Percentiles rank a stretch among this genome's conserved stretches.
phyloP scores from a whole-genome alignment of 352 stramenopile genomes.

The Globisporangium yorkense region DNA sequence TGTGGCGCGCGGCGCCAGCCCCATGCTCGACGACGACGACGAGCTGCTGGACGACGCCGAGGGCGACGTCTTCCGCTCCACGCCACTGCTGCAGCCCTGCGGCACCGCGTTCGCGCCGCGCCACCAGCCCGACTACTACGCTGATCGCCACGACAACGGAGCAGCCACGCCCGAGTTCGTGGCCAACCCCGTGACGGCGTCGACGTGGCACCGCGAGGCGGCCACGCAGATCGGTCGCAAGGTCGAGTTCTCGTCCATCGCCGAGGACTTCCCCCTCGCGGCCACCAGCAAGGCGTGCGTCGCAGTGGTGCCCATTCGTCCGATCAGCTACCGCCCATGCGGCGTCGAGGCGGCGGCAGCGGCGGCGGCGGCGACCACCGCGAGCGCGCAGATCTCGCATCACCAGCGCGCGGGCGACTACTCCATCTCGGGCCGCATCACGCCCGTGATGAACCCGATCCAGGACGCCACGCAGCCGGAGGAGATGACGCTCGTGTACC shows the following conservation, averaged over 20 bases:
- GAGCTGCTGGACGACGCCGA: constrained; percentile 40
- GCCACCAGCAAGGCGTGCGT: constrained; percentile 29
- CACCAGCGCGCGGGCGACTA: not conserved
- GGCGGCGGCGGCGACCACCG: not conserved
- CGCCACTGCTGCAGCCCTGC: constrained; percentile 17
- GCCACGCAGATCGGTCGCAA: constrained; percentile 23
- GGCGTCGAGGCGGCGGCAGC: constrained; percentile 3
- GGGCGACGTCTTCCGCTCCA: constrained; percentile 46
- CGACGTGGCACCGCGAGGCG: constrained; percentile 9
- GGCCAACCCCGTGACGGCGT: constrained; percentile 12
- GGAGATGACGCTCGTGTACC: constrained; percentile 49
- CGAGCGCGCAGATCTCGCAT: constrained; percentile 3
- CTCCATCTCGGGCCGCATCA: constrained; percentile 3
- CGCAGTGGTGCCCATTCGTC: constrained; percentile 7
- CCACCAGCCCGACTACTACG: constrained; percentile 6
- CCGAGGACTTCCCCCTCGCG: constrained; percentile 41
- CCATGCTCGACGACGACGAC: constrained; percentile 51
- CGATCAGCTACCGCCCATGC: constrained; percentile 6
- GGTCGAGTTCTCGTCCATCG: constrained; percentile 54
- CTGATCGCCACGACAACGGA: not conserved
- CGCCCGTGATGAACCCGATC: constrained; percentile 6
- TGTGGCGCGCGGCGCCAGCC: constrained; percentile 32
- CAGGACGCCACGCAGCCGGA: constrained; percentile 24
- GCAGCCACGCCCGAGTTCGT: constrained; percentile 15
- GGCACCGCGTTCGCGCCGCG: constrained; percentile 11